Percentiles rank a stretch among this genome's conserved stretches.
phyloP scores from a whole-genome alignment of 768 basidiomycete species.

The Hortiboletus campestris region DNA sequence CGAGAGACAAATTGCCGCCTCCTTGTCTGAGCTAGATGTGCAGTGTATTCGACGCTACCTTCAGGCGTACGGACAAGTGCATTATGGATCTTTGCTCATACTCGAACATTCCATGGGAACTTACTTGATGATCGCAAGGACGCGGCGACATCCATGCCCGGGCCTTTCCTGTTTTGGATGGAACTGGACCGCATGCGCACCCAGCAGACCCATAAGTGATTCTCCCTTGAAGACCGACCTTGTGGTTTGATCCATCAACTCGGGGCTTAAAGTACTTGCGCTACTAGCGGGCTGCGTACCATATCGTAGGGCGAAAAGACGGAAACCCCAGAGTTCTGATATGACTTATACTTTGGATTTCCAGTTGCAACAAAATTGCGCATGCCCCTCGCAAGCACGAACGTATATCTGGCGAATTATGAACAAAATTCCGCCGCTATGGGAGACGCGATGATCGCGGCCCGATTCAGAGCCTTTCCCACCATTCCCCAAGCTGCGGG shows the following conservation, averaged over 20 bases:
- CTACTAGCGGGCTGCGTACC: background rate
- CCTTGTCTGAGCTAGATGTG: background rate
- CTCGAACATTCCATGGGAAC: background rate
- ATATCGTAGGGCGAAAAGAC: background rate
- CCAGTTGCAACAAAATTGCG: background rate
- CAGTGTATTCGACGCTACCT: background rate
- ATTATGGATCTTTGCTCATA: background rate
- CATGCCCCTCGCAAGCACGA: background rate
- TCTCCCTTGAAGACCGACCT: background rate
- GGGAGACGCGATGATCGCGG: constrained; percentile 3
- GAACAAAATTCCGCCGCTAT: background rate
- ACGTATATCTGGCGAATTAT: background rate
- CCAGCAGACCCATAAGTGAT: background rate
- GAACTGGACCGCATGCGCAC: no score
- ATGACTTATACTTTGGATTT: background rate
- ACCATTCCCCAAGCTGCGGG: background rate
- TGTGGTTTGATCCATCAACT: background rate
- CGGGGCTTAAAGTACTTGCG: background rate
- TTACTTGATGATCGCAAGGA: background rate
- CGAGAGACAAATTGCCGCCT: no score
- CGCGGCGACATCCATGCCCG: no score
- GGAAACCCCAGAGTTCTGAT: background rate
- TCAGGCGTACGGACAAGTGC: background rate
- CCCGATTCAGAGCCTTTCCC: background rate
- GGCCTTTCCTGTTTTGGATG: background rate